phyloP scores from a whole-genome alignment of 225 moss, liverwort and hornwort species.

The Pseudoscleropodium purum region DNA sequence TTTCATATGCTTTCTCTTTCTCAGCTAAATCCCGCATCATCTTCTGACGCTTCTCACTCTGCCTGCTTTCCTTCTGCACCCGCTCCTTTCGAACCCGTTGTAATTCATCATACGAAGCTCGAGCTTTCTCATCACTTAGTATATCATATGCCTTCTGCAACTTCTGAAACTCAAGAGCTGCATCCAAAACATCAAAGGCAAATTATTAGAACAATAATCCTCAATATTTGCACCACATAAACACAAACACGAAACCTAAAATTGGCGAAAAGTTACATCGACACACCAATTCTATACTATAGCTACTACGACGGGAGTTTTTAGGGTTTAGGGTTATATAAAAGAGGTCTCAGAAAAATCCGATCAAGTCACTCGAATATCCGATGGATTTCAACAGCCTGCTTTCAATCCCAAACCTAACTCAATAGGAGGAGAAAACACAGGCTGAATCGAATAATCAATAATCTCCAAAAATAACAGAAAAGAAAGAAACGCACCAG shows the following conservation, averaged over 20 bases:
- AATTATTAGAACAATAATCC: not conserved
- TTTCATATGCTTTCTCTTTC: slow-evolving; percentile 55
- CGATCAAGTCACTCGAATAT: not conserved
- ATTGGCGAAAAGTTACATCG: slow-evolving; percentile 20
- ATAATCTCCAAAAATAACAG: not conserved
- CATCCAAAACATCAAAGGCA: not conserved
- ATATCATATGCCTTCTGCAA: slow-evolving; percentile 78
- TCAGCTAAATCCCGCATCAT: slow-evolving; percentile 79
- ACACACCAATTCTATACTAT: slow-evolving; percentile 19
- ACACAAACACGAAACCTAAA: not conserved
- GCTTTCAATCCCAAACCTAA: not conserved
- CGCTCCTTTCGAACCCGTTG: slow-evolving; percentile 57
- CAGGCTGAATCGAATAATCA: not conserved
- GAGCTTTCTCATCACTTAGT: slow-evolving; percentile 65
- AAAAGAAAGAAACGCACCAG: slow-evolving; percentile 13
- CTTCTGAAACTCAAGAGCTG: slow-evolving; percentile 79
- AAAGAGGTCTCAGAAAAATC: not conserved
- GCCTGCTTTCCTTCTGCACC: slow-evolving; percentile 37
- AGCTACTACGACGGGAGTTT: not conserved
- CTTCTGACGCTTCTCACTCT: slow-evolving; percentile 76
- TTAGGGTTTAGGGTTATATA: not conserved
- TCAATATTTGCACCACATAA: not conserved
- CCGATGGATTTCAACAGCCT: not conserved
- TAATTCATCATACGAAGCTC: slow-evolving; percentile 79
- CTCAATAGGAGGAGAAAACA: not conserved